Base-by-base conservation (phyloP, 2,329 filamentous ascomycete species). In the Lasiodiplodia hormozganensis region DNA sequence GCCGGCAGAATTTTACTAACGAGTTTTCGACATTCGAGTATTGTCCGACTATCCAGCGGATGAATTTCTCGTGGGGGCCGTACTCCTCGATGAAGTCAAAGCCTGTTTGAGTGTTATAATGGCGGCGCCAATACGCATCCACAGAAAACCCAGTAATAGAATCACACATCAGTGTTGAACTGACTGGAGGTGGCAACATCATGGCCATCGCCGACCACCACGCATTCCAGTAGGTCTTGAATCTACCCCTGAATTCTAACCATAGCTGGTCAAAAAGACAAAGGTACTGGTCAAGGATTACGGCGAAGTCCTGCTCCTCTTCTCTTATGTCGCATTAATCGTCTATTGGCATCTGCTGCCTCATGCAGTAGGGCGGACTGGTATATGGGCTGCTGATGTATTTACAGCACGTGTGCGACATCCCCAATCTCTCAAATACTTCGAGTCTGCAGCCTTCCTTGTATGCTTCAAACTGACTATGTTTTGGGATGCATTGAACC, bases 181-280 rank as follows among this genome's bases (percentile, higher is more conserved):
- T 3, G 18, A 2, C 1, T 47, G n/a, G 40, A 18, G 0, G 7
- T 0, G 43, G 18, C 7, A 47, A 11, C 6, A 11, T 47, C 18
- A 14, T 52, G 21, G 23, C 49, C 0, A 52, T 14, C 12, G 49
- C 49, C 4, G 49, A 16, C 23, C 23, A 28, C 49, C 49, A 52
- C 4, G 11, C 10, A 2, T 28, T 1, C 49, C 49, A 52, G 25
- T 14, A 52, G 2, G 5, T 4, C 1, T 10, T 5, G 14, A 28
- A 28, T 2, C 5, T 0, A 18, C 14, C 4, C 0, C 12, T 18
- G 2, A 14, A 52, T 0, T 14, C 11, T 0, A 7, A n/a, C 12
- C 8, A 52, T 8, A 52, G 25, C 14, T 3, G 25, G 2, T 52
- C 11, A 2, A 52, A 52, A 8, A 52, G 49, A 14, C 4, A 3